Evolutionary conservation across 768 basidiomycete genomes (phyloP).

Genomic region (Boletus rufocinnamomeus): DNA sequence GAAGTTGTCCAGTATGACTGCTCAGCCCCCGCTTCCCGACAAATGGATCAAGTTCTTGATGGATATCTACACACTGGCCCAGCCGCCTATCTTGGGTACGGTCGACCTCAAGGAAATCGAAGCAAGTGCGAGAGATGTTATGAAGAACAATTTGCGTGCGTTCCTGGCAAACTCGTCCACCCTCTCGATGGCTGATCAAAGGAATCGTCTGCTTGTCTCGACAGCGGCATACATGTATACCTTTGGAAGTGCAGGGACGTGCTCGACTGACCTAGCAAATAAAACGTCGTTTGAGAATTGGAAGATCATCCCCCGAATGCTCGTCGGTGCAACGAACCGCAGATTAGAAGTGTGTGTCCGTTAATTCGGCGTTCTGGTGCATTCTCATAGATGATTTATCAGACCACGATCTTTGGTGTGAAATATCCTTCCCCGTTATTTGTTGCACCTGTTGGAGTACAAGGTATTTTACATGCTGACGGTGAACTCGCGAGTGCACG

Average conservation of each 20-base stretch:
- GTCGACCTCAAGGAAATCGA: conserved; percentile 65
- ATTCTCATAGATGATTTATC: background rate
- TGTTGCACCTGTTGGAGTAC: conserved; percentile 77
- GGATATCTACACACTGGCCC: conserved; percentile 20
- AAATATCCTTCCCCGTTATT: conserved; percentile 62
- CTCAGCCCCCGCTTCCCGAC: conserved; percentile 17
- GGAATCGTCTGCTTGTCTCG: background rate
- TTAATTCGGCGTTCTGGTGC: too few species aligned
- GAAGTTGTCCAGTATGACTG: conserved; percentile 17
- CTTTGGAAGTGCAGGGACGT: conserved; percentile 73
- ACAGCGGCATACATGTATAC: conserved; percentile 75
- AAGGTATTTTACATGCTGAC: conserved; percentile 68
- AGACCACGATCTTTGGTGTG: conserved; percentile 75
- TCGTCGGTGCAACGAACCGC: conserved; percentile 58
- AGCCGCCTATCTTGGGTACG: conserved; percentile 49
- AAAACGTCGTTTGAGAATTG: conserved; percentile 61
- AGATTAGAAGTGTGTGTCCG: conserved; percentile 52
- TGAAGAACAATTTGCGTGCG: conserved; percentile 59
- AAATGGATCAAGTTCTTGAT: conserved; percentile 31
- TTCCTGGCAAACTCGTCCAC: background rate
- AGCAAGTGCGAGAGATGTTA: conserved; percentile 60
- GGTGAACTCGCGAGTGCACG: conserved; percentile 72
- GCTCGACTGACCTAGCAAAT: conserved; percentile 68
- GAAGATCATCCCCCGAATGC: conserved; percentile 81
- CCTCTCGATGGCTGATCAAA: background rate